Evolutionary conservation across 73 alveolate species (phyloP), one percentile per base, ranked within the genome.

Genomic region (Urostyla sp.): DNA sequence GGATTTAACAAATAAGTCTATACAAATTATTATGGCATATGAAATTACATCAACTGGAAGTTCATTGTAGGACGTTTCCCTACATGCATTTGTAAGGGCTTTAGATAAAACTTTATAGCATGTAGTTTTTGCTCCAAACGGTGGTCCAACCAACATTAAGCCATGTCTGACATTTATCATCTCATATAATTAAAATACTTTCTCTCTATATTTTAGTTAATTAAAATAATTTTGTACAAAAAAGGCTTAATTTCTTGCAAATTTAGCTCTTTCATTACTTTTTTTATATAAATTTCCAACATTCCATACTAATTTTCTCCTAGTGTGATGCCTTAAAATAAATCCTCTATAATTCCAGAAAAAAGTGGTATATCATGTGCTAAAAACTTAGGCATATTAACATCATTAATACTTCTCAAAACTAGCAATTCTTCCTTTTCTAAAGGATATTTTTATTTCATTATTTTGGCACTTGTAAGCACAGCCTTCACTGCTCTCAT

Each of bases 401-500:
- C 97, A 92, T 96, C 98, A 63, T 87, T 92, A 4, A 93, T 85
- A 58, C 97, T 85, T 52, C 91, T 74, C 27, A 87, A 54, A 0
- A 91, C 53, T 37, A 93, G 73, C 43, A 87, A 75, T 36, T 93
- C 98, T 66, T 93, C 98, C 75, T 84, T 84, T 61, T 87, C 90
- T 23, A 66, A 59, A 21, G 92, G 87, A 51, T 84, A 79, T 21
- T 67, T 79, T 75, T 95, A 34, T 53, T 88, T 90, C 13, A 91
- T 72, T 37, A 50, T 43, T 27, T 84, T 80, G n/a, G 97, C 97
- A 36, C 94, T 94, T 30, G 91, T 91, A 0, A 93, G 69, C 0
- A 93, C 97, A 44, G 97, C 92, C 43, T 90, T 93, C 13, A 93
- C 97, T 15, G 98, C 98, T 55, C 98, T 88, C 98, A 93, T 93